Evolutionary conservation across 208 protist genomes (phyloP).

Genomic region (Leishmania major): DNA sequence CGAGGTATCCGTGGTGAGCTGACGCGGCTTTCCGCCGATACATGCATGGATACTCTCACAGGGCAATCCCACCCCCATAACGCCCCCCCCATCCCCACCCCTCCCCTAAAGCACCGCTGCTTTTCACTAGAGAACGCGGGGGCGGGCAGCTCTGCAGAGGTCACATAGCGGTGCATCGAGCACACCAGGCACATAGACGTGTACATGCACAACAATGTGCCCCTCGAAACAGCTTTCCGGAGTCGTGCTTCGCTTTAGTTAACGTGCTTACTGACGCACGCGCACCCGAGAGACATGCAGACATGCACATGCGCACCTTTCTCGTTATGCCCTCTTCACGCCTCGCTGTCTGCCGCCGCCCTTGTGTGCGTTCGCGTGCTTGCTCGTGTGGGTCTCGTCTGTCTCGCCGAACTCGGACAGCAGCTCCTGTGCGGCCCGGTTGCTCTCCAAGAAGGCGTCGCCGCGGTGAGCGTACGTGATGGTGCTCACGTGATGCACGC

Average conservation of each 20-base stretch:
- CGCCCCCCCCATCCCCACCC: not conserved
- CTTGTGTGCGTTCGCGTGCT: constrained; percentile 5
- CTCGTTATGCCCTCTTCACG: constrained; percentile 6
- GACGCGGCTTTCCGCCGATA: not conserved
- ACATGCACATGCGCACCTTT: not conserved
- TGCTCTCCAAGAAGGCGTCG: constrained; percentile 33
- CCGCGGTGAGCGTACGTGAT: constrained; percentile 68
- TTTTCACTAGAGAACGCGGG: not conserved
- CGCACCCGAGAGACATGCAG: not conserved
- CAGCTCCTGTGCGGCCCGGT: constrained; percentile 49
- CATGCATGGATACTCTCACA: not conserved
- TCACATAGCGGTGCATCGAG: not conserved
- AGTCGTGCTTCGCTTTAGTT: not conserved
- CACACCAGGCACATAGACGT: not conserved
- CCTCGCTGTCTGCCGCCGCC: constrained; percentile 1
- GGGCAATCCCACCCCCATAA: not conserved
- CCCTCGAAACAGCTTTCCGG: not conserved
- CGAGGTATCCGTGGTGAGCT: not conserved
- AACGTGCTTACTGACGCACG: not conserved
- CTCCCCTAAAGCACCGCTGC: not conserved
- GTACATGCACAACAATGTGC: not conserved
- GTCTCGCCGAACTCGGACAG: constrained; percentile 54
- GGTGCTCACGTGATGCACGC: constrained; percentile 69
- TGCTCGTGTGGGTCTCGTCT: constrained; percentile 28
- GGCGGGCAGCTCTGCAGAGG: not conserved